Percentiles rank a stretch among this genome's conserved stretches.
These are phyloP conservation scores for Fusarium staphyleae DNA, from an alignment of 2,329 filamentous ascomycete genomes.

Conservation along the genomic window DNA sequence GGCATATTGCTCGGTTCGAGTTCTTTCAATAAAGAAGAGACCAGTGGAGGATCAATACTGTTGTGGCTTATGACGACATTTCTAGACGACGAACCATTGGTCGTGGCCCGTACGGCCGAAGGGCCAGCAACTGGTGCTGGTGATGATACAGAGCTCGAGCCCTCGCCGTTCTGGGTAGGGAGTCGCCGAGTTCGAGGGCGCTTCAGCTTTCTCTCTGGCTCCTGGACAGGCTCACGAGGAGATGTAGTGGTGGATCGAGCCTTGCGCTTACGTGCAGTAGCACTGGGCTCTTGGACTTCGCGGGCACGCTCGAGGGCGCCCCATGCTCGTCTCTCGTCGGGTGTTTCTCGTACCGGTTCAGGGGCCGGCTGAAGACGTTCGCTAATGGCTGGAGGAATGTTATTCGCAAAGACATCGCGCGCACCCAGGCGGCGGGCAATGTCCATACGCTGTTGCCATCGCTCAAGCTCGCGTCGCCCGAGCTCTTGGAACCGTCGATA, in stretches of 20 bases:
- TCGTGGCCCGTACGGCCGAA: conserved; percentile 34
- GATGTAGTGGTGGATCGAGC: conserved; percentile 73
- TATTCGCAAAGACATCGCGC: conserved; percentile 72
- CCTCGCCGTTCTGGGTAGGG: conserved; percentile 55
- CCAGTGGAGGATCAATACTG: conserved; percentile 73
- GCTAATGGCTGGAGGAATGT: conserved; percentile 63
- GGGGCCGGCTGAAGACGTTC: conserved; percentile 66
- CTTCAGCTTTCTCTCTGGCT: conserved; percentile 85
- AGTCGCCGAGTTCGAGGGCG: conserved; percentile 81
- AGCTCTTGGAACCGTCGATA: conserved; percentile 62
- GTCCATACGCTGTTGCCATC: conserved; percentile 84
- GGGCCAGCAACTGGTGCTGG: conserved; percentile 42
- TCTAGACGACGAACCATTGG: conserved; percentile 34
- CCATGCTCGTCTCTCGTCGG: conserved; percentile 87
- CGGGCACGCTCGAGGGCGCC: conserved; percentile 87
- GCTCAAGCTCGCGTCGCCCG: conserved; percentile 67
- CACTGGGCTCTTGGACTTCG: conserved; percentile 64
- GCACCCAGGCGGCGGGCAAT: conserved; percentile 83
- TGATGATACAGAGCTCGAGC: conserved; percentile 52
- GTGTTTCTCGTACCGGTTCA: conserved; percentile 68
- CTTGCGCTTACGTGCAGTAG: conserved; percentile 75
- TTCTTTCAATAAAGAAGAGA: conserved; percentile 87
- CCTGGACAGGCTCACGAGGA: conserved; percentile 69
- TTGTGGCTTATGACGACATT: conserved; percentile 34
- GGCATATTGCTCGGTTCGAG: conserved; percentile 72